These are phyloP conservation scores for Neurospora terricola DNA, from an alignment of 495 filamentous ascomycete species.

Conservation along the genomic window DNA sequence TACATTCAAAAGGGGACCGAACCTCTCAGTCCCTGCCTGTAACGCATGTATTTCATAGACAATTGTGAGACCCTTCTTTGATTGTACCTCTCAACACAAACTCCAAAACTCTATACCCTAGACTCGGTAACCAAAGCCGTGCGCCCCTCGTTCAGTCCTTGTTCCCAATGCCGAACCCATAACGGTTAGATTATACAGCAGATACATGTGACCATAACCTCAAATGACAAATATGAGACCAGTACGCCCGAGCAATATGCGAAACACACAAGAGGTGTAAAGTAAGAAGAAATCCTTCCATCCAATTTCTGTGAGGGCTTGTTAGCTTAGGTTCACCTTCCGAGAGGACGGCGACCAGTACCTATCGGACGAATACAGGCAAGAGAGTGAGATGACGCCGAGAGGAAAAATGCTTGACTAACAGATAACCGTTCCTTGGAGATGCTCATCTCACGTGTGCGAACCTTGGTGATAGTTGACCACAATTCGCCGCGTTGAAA, in stretches of 20 bases:
- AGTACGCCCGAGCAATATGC: not conserved
- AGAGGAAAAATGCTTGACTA: not conserved
- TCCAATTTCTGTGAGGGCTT: not conserved
- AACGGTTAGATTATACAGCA: not conserved
- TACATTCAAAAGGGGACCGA: not conserved
- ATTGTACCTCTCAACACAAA: not conserved
- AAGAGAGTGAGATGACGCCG: not conserved
- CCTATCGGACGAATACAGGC: not conserved
- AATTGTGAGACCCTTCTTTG: not conserved
- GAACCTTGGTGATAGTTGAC: not conserved
- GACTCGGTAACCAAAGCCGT: not conserved
- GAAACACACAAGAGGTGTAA: not conserved
- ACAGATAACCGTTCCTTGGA: not conserved
- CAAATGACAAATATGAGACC: not conserved
- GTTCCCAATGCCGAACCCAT: not conserved
- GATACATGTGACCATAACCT: not conserved
- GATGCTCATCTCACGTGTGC: not conserved
- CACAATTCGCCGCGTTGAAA: not conserved
- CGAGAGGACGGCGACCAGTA: not conserved
- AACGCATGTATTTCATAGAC: not conserved
- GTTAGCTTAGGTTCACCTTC: not conserved
- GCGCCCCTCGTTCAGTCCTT: not conserved
- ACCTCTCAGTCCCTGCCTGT: not conserved
- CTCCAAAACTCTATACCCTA: not conserved
- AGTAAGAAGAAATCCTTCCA: not conserved